A percentile compares a stretch with the other conserved stretches of the same genome.
These are phyloP conservation scores for Hirschfeldia incana DNA, from an alignment of 345 rosid genomes.

Conservation along the genomic window DNA sequence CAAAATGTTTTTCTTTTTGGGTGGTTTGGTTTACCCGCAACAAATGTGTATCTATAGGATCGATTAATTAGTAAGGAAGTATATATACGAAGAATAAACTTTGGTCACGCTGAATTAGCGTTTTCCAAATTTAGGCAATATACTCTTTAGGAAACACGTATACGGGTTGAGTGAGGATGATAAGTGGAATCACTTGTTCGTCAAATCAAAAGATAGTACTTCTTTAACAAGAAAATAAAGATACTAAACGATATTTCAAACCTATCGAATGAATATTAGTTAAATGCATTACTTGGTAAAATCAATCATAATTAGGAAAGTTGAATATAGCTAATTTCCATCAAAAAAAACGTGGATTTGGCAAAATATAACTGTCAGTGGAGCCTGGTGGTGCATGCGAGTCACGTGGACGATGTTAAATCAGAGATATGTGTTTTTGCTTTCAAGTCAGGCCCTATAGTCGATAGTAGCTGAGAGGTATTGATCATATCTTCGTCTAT, in stretches of 20 bases:
- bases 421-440: not conserved
- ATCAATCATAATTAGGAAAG: not conserved
- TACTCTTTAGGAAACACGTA: not conserved
- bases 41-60: not conserved
- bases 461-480: not conserved
- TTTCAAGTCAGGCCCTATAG: not conserved
- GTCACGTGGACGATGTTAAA: constrained; percentile 5
- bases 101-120: not conserved
- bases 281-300: not conserved
- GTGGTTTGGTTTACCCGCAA: not conserved
- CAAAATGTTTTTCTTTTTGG: not conserved
- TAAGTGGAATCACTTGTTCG: not conserved
- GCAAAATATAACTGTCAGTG: not conserved
- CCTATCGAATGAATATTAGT: not conserved
- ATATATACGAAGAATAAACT: constrained; percentile 1
- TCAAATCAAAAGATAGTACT: not conserved
- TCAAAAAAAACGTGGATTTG: not conserved
- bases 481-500: not conserved
- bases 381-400: not conserved
- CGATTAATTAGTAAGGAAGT: not conserved
- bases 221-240: not conserved
- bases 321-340: not conserved
- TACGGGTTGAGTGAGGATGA: not conserved
- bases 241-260: not conserved
- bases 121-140: constrained; percentile 17